A percentile compares a stretch with the other conserved stretches of the same genome.
phyloP scores from a whole-genome alignment of 345 rosid species.

The Brassica cretica region DNA sequence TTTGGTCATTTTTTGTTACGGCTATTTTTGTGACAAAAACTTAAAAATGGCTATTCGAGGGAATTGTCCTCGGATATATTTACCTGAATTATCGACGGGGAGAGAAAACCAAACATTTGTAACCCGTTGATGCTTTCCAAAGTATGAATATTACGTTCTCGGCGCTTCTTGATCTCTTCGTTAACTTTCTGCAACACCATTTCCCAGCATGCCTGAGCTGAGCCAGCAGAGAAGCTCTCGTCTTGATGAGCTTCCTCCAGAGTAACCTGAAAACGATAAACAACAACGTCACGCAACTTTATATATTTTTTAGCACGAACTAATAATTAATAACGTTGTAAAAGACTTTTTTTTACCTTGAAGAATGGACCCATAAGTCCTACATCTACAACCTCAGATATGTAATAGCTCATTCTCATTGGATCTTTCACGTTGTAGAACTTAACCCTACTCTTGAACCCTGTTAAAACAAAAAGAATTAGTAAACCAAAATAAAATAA shows the following conservation, averaged over 20 bases:
- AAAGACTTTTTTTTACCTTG: conserved; percentile 48
- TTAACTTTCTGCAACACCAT: conserved; percentile 58
- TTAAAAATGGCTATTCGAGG: too few relatives aligned
- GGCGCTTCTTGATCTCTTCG: conserved; percentile 8
- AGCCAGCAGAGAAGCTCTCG: conserved; percentile 49
- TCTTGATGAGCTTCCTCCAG: conserved; percentile 62
- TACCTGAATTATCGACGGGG: conserved; percentile 59
- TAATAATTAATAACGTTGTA: not conserved
- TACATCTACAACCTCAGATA: conserved; percentile 70
- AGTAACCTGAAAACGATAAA: conserved; percentile 54
- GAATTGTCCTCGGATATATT: not conserved
- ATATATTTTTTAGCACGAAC: not conserved
- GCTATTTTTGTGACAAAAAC: too few relatives aligned
- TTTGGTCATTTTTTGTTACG: too few relatives aligned
- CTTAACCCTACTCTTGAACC: conserved; percentile 67
- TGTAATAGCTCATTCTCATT: conserved; percentile 49
- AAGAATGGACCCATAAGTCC: conserved; percentile 78
- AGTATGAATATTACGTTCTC: conserved; percentile 15
- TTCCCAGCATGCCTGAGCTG: conserved; percentile 82
- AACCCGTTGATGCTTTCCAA: conserved; percentile 53
- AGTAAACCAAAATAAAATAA: not conserved
- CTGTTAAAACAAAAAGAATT: conserved; percentile 35
- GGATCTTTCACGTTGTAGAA: conserved; percentile 64
- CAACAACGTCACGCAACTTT: not conserved
- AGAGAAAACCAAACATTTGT: conserved; percentile 75